phyloP scores from a whole-genome alignment of 2,329 filamentous ascomycete genomes.

The Aspergillus aculeatinus region DNA sequence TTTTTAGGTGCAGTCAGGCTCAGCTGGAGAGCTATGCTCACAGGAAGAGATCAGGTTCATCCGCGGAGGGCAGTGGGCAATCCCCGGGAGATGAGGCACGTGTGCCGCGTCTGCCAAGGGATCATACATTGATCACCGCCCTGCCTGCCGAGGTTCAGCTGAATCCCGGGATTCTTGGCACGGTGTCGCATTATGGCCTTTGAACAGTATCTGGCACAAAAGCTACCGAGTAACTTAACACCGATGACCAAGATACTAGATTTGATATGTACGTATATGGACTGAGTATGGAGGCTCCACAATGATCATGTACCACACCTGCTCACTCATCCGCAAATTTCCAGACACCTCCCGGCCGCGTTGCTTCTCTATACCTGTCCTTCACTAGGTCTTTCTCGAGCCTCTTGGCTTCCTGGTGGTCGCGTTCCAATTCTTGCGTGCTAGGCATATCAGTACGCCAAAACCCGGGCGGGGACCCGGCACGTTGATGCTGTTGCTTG shows the following conservation, averaged over 20 bases:
- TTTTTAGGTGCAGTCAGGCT: not conserved
- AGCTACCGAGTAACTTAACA: too few relatives aligned
- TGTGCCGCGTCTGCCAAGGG: constrained; percentile 31
- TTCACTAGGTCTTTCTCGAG: constrained; percentile 65
- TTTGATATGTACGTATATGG: too few relatives aligned
- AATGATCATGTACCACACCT: not conserved
- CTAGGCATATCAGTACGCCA: constrained; percentile 88
- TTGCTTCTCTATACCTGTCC: constrained; percentile 77
- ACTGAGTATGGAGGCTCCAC: too few relatives aligned
- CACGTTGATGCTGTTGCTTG: constrained; percentile 69
- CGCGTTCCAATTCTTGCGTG: constrained; percentile 73
- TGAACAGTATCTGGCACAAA: not conserved
- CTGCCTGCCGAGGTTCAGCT: constrained; percentile 15
- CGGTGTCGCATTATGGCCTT: not conserved
- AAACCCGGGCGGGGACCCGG: constrained; percentile 76
- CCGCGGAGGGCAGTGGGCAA: not conserved
- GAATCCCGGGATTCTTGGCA: constrained; percentile 15
- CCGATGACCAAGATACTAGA: too few relatives aligned
- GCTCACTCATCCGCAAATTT: constrained; percentile 73
- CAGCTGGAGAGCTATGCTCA: not conserved
- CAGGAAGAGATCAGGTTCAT: not conserved
- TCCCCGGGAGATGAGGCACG: constrained; percentile 21
- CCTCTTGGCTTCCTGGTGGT: constrained; percentile 64
- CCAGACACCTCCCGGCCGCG: constrained; percentile 73
- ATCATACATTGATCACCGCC: not conserved